A percentile compares a stretch with the other conserved stretches of the same genome.
Conservation (phyloP, 495 filamentous ascomycete genomes). For the Chaetomidium leptoderma region DNA sequence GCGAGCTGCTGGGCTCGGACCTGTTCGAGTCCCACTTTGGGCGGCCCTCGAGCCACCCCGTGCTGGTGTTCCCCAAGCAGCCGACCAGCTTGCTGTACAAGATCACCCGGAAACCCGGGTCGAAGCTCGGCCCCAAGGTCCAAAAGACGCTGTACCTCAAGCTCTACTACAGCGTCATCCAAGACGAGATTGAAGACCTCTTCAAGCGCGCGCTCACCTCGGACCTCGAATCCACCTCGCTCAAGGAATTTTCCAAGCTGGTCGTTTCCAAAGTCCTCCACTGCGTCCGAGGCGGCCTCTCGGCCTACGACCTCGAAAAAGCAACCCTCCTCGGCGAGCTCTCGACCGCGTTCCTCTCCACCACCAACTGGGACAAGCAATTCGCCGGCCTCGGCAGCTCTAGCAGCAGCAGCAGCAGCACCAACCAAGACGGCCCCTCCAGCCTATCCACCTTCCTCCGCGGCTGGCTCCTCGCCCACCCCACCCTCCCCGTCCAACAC, state of each 20-base stretch:
- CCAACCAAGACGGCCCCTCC: constrained; percentile 25
- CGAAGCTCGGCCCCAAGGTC: constrained; percentile 32
- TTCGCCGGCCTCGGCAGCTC: constrained; percentile 42
- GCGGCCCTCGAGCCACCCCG: constrained; percentile 48
- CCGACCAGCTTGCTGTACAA: constrained; percentile 81
- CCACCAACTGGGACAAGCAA: constrained; percentile 38
- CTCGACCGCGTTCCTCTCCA: constrained; percentile 37
- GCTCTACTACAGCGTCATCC: constrained; percentile 72
- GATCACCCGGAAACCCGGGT: constrained; percentile 50
- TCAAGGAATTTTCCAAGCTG: constrained; percentile 45
- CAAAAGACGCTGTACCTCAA: constrained; percentile 60
- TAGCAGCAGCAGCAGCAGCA: constrained; percentile 13
- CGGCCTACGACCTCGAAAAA: constrained; percentile 57
- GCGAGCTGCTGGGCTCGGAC: constrained; percentile 64
- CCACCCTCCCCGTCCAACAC: constrained; percentile 31
- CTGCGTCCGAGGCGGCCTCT: constrained; percentile 49
- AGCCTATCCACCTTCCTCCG: constrained; percentile 34
- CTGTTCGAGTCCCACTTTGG: constrained; percentile 62
- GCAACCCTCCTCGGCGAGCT: constrained; percentile 51
- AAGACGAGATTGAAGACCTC: constrained; percentile 60
- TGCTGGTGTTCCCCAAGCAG: constrained; percentile 72
- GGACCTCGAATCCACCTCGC: constrained; percentile 38
- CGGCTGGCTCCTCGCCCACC: constrained; percentile 37
- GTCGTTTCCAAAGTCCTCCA: constrained; percentile 48
- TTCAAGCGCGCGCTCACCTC: constrained; percentile 36